Base-by-base conservation (phyloP, 257 asterid genomes). In the Solanum pinnatisectum region DNA sequence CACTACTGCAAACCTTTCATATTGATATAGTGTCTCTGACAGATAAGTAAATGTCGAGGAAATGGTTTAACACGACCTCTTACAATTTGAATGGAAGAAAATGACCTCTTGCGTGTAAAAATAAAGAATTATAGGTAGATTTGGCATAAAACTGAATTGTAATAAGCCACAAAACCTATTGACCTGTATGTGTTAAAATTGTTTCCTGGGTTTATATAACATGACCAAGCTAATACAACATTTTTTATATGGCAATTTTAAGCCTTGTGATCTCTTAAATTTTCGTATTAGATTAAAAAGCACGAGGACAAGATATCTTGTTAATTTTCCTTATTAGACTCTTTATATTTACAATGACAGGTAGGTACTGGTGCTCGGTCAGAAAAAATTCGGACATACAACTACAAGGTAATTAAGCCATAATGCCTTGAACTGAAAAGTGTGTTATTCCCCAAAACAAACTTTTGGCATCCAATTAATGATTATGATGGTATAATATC, bases 321-420 rank as follows among this genome's bases (percentile, higher is more conserved):
- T 30, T 37, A 33, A 77, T 33, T 33, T 86, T 73, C 23, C 88
- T 87, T 71, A 87, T 65, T 87, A 86, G 79, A 73, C 91, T 87
- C 11, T 35, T 16, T 72, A 79, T 84, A 40, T 90, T 84, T 79
- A 25, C 15, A 87, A 79, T 90, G 92, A 87, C 95, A 97, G 99
- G 99, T 97, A 33, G 99, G 99, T 86, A 95, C 98, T 76, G 99
- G 99, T 84, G 97, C 99, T 90, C 98, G 99, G 85, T 85, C 99
- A 85, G 99, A 97, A 89, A 97, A 97, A 93, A 97, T 97, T 87
- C 94, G 99, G 88, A 97, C 99, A 23, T 96, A 96, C 95, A 97
- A 97, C 93, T 97, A 88, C 88, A 97, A 97, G 99, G 99, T 97
- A 91, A 15, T 84, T 82, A 46, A 70, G 59, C 79, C 49, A 60